Base-by-base conservation (phyloP, 495 filamentous ascomycete genomes). In the Glonium stellatum region DNA sequence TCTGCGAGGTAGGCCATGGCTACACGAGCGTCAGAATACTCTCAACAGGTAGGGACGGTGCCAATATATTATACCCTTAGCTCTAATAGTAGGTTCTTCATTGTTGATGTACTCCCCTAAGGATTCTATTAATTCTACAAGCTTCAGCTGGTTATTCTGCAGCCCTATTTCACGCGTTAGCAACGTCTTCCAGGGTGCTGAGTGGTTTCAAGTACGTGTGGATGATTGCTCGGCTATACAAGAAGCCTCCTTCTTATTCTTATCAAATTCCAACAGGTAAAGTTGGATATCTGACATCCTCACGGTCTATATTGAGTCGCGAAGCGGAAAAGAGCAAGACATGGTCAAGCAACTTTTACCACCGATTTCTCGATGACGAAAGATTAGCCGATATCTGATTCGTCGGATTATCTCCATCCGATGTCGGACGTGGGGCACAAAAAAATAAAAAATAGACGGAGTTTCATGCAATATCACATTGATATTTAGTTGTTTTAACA, bases 71-170 rank as follows among this genome's bases (percentile, higher is more conserved):
- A 19, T 54, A 75, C 72, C 66, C 73, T 85, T 87, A 21, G 83
- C 77, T 8, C 87, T 79, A 23, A 84, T 69, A 27, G 79, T 78
- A 44, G 75, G 75, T 70, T 89, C 85, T 58, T 88, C 86, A 64
- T 86, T 81, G 53, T 86, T 87, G 59, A 89, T 78, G 55, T 87
- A 87, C 71, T 86, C 83, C 11, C 81, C 83, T 25, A 90, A 73
- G 12, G 80, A 82, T 67, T 87, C 82, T 15, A 90, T 82, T 36
- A 87, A 71, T 41, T 84, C 81, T 50, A 90, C 77, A 19, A 90
- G 72, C 55, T 83, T 87, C 23, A 79, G 75, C 54, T 86, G 76
- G 61, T 81, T 83, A 56, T 58, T 78, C 66, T 86, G 80, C 54
- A 90, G 73, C 65, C 79, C 84, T 88, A 51, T 23, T 50, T 46